Percentiles rank a stretch among this genome's conserved stretches.
phyloP scores from a whole-genome alignment of 169 alveolate genomes.

The Plasmodium billcollinsi region DNA sequence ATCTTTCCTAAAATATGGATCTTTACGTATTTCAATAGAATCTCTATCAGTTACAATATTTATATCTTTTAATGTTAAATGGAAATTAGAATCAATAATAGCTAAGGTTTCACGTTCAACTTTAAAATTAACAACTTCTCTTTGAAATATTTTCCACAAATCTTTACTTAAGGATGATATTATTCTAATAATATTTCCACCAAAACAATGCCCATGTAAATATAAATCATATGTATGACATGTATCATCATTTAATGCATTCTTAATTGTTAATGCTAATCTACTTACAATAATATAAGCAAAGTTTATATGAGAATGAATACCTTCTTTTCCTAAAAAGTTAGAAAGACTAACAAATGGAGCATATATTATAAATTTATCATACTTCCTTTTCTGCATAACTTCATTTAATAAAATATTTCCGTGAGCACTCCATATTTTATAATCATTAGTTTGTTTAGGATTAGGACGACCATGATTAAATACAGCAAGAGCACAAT shows the following conservation, averaged over 20 bases:
- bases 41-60: constrained; percentile 40
- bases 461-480: constrained; percentile 74
- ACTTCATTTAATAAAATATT: constrained; percentile 36
- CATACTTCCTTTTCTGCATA: constrained; percentile 46
- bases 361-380: constrained; percentile 32
- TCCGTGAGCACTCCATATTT: constrained; percentile 64
- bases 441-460: constrained; percentile 23
- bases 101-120: constrained; percentile 30
- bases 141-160: constrained; percentile 28
- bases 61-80: constrained; percentile 31
- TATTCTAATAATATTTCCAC: constrained; percentile 59
- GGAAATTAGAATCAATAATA: constrained; percentile 52
- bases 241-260: constrained; percentile 38
- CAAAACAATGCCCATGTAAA: constrained; percentile 60
- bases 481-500: constrained; percentile 33
- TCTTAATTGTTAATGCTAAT: constrained; percentile 30
- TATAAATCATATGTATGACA: constrained; percentile 41
- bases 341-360: constrained; percentile 45
- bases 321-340: constrained; percentile 26
- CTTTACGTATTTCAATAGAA: constrained; percentile 23
- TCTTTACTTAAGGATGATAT: constrained; percentile 13
- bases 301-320: constrained; percentile 37
- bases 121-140: neutral
- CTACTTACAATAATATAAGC: constrained; percentile 42
- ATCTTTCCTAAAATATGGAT: constrained; percentile 38